Evolutionary conservation across 768 basidiomycete genomes (phyloP).

Genomic region (Mycena galopus): DNA sequence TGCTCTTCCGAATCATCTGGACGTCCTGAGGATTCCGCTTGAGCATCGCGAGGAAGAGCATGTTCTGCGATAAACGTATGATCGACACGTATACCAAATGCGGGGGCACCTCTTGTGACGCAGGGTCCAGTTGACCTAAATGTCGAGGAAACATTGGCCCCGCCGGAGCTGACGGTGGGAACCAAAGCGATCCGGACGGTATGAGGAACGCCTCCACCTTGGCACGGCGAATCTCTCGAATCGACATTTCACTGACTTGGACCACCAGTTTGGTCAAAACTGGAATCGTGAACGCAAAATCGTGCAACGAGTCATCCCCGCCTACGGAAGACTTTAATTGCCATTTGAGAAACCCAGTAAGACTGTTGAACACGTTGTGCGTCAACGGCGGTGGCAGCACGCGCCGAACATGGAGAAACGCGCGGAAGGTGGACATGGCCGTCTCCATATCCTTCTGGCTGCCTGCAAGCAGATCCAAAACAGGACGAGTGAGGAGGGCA

Average conservation of each 20-base stretch:
- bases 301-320: conserved; percentile 60
- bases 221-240: conserved; percentile 78
- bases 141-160: conserved; percentile 74
- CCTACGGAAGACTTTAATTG: conserved; percentile 53
- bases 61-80: conserved; percentile 79
- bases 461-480: conserved; percentile 70
- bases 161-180: conserved; percentile 64
- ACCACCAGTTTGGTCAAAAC: conserved; percentile 68
- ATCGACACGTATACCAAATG: conserved; percentile 68
- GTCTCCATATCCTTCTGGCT: conserved; percentile 59
- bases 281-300: conserved; percentile 69
- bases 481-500: conserved; percentile 70
- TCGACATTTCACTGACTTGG: conserved; percentile 80
- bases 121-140: conserved; percentile 50
- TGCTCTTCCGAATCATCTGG: conserved; percentile 73
- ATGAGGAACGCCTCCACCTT: conserved; percentile 79
- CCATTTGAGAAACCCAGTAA: conserved; percentile 76
- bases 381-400: conserved; percentile 73
- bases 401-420: conserved; percentile 68
- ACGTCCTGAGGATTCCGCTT: conserved; percentile 78
- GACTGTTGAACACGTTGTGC: conserved; percentile 77
- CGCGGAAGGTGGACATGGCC: conserved; percentile 66
- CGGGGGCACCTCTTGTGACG: conserved; percentile 54
- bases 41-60: conserved; percentile 74
- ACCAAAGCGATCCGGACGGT: conserved; percentile 81